Conservation (phyloP, 169 alveolate genomes). For the Babesia bigemina region DNA sequence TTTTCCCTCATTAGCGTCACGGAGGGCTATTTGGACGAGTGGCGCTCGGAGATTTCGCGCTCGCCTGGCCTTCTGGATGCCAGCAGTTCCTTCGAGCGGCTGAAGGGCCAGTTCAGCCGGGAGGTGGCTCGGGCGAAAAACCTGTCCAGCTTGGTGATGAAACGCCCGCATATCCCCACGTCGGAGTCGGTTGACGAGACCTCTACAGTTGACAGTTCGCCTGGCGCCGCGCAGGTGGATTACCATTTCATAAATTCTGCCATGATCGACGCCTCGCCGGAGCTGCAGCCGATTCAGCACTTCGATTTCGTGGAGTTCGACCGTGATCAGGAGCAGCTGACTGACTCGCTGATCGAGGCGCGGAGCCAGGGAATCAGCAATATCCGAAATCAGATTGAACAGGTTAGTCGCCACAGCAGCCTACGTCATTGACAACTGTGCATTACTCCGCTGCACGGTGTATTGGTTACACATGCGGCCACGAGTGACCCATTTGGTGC, state of each 20-base stretch:
- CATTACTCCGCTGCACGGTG: background rate
- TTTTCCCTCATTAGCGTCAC: slow-evolving; percentile 63
- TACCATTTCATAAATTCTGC: slow-evolving; percentile 54
- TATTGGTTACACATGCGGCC: background rate
- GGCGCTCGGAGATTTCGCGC: slow-evolving; percentile 59
- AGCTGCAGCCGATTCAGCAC: slow-evolving; percentile 23
- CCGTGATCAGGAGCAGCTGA: slow-evolving; percentile 11
- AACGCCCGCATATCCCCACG: background rate
- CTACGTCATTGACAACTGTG: background rate
- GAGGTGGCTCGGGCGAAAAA: slow-evolving; percentile 43
- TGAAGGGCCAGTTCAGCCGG: slow-evolving; percentile 49
- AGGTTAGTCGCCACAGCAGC: slow-evolving; percentile 2
- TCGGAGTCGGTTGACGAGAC: slow-evolving; percentile 34
- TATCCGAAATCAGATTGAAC: slow-evolving; percentile 50
- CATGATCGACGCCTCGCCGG: slow-evolving; percentile 27
- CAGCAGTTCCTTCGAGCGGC: slow-evolving; percentile 28
- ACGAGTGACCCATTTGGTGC: too few relatives aligned
- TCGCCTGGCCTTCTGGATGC: slow-evolving; percentile 39
- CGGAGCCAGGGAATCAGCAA: slow-evolving; percentile 47
- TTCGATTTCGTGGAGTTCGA: slow-evolving; percentile 14
- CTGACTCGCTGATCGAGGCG: slow-evolving; percentile 51
- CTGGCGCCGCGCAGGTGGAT: slow-evolving; percentile 29
- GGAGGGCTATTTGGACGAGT: slow-evolving; percentile 60
- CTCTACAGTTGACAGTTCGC: slow-evolving; percentile 24
- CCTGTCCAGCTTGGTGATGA: slow-evolving; percentile 39